Percentiles rank a stretch among this genome's conserved stretches.
Conservation (phyloP, 2,329 filamentous ascomycete species). For the Microdochium trichocladiopsis region DNA sequence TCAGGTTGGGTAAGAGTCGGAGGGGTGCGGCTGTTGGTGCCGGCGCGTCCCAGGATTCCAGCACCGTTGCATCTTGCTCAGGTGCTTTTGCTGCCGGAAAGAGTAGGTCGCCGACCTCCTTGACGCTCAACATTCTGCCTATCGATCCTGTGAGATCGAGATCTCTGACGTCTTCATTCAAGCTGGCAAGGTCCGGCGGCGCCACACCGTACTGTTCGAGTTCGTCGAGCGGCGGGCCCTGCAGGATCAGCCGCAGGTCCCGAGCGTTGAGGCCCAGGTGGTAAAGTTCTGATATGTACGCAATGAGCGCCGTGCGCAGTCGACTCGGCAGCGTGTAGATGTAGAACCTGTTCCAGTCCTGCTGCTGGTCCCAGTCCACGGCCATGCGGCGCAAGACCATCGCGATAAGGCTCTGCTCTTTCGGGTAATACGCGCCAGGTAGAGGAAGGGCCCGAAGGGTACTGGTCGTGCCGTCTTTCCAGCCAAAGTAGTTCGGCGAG, state of each 20-base stretch:
- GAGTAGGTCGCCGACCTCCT: constrained; percentile 43
- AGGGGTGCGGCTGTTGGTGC: constrained; percentile 17
- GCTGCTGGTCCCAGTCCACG: constrained; percentile 46
- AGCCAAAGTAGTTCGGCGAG: constrained; percentile 7
- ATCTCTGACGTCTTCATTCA: constrained; percentile 40
- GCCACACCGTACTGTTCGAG: constrained; percentile 19
- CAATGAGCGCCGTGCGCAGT: constrained; percentile 43
- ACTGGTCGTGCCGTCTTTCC: constrained; percentile 7
- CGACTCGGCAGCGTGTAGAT: constrained; percentile 47
- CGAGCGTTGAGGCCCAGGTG: constrained; percentile 37
- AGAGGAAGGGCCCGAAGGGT: constrained; percentile 19
- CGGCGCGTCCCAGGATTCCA: constrained; percentile 48
- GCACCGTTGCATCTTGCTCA: constrained; percentile 17
- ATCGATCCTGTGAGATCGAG: constrained; percentile 48
- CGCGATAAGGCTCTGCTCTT: constrained; percentile 41
- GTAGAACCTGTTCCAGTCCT: constrained; percentile 48
- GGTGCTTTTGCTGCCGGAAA: constrained; percentile 25
- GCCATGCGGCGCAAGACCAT: constrained; percentile 42
- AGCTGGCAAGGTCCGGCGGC: constrained; percentile 13
- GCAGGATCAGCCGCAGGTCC: constrained; percentile 37
- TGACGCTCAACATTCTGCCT: constrained; percentile 42
- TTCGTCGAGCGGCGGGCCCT: constrained; percentile 17
- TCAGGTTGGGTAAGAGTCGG: constrained; percentile 46
- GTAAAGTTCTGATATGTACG: constrained; percentile 37
- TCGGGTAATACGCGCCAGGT: constrained; percentile 37